Percentiles rank a stretch among this genome's conserved stretches.
phyloP scores from a whole-genome alignment of 2,329 filamentous ascomycete genomes.

The Septoria petroselini region DNA sequence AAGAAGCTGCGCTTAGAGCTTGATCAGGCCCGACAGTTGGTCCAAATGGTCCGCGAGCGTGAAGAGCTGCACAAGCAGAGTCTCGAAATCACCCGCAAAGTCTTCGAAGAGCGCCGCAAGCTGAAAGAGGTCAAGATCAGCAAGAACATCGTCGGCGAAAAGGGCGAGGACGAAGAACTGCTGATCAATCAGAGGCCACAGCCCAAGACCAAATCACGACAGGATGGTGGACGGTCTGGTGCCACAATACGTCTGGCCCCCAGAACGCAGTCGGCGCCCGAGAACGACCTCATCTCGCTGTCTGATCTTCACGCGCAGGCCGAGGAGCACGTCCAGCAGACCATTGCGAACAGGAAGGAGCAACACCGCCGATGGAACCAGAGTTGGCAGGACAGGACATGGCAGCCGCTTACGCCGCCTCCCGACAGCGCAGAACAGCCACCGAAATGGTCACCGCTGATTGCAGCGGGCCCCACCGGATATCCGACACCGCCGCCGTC shows the following conservation, averaged over 20 bases:
- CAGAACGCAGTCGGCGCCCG: conserved; percentile 61
- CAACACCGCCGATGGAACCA: conserved; percentile 92
- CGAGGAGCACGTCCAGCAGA: conserved; percentile 72
- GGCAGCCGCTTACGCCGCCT: conserved; percentile 77
- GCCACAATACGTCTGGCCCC: conserved; percentile 43
- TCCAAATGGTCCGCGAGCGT: conserved; percentile 73
- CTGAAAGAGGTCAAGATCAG: conserved; percentile 87
- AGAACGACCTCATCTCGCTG: conserved; percentile 74
- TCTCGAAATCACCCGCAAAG: conserved; percentile 67
- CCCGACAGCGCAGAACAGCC: conserved; percentile 50
- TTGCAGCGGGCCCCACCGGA: conserved; percentile 25
- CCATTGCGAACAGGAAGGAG: conserved; percentile 81
- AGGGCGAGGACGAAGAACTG: conserved; percentile 87
- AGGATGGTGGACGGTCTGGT: conserved; percentile 60
- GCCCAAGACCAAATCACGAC: conserved; percentile 53
- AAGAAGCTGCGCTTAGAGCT: conserved; percentile 87
- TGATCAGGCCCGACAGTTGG: conserved; percentile 79
- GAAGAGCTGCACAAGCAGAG: conserved; percentile 77
- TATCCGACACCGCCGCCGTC: conserved; percentile 50
- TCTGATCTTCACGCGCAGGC: conserved; percentile 76
- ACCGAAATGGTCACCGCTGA: conserved; percentile 33
- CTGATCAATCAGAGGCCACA: conserved; percentile 77
- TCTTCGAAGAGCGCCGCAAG: conserved; percentile 78
- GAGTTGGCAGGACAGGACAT: conserved; percentile 82
- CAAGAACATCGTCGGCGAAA: conserved; percentile 75